These are phyloP conservation scores for Citrus reticulata DNA, from an alignment of 345 rosid species.

Conservation along the genomic window DNA sequence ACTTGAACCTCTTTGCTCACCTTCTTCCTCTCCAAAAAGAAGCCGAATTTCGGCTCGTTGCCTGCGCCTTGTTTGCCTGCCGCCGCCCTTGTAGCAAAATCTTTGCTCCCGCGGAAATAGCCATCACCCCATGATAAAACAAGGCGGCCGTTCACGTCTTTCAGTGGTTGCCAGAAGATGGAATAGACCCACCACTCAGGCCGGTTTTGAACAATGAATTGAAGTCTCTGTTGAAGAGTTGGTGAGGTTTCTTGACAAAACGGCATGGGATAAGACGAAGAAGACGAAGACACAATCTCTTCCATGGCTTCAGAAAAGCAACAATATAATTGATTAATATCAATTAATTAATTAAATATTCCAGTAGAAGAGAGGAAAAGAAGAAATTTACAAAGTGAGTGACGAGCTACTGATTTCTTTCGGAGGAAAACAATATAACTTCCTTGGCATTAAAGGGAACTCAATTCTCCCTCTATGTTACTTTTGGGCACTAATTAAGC, in stretches of 20 bases:
- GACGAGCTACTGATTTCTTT: neutral
- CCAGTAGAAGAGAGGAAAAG: neutral
- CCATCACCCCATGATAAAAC: slow-evolving; percentile 48
- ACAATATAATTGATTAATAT: too few relatives aligned
- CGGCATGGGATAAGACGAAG: slow-evolving; percentile 25
- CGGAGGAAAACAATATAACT: neutral
- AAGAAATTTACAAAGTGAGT: neutral
- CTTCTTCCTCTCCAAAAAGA: slow-evolving; percentile 19
- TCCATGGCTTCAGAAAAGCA: slow-evolving; percentile 12
- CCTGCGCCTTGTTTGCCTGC: neutral
- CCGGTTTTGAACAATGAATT: slow-evolving; percentile 34
- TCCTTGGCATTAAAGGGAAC: neutral
- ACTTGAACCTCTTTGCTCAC: slow-evolving; percentile 11
- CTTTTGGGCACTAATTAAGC: neutral
- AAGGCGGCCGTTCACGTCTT: slow-evolving; percentile 27
- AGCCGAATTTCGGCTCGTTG: slow-evolving; percentile 8
- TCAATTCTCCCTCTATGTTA: neutral
- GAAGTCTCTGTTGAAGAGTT: slow-evolving; percentile 48
- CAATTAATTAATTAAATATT: neutral
- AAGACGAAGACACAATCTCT: slow-evolving; percentile 26
- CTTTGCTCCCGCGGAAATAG: slow-evolving; percentile 29
- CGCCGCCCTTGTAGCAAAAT: slow-evolving; percentile 2
- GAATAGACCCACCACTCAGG: slow-evolving; percentile 60
- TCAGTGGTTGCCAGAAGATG: slow-evolving; percentile 53
- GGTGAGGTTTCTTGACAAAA: slow-evolving; percentile 20